Evolutionary conservation across 495 filamentous ascomycete genomes (phyloP).

Genomic region (Collariella sp.): DNA sequence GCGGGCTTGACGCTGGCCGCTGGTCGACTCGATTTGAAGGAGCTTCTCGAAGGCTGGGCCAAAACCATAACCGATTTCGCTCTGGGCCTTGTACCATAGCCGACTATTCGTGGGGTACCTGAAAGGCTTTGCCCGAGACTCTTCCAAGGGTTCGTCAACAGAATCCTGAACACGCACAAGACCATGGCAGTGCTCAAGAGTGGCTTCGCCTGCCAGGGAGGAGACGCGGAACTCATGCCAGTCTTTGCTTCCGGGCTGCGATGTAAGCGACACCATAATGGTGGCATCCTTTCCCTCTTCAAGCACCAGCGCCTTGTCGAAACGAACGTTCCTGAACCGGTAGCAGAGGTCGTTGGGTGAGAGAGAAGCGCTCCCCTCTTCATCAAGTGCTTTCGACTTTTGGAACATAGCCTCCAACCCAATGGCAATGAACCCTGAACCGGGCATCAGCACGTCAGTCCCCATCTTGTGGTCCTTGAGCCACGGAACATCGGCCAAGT

Average conservation of each 20-base stretch:
- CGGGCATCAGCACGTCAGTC: conserved; percentile 16
- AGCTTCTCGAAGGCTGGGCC: conserved; percentile 25
- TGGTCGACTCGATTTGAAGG: conserved; percentile 16
- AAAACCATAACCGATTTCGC: conserved; percentile 22
- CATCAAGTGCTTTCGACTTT: neutral
- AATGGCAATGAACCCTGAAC: conserved; percentile 11
- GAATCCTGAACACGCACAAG: conserved; percentile 10
- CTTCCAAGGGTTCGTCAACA: neutral
- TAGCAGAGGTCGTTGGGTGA: neutral
- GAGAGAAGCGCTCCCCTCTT: neutral
- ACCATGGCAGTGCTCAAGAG: conserved; percentile 7
- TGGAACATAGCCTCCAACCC: conserved; percentile 12
- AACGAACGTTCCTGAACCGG: conserved; percentile 5
- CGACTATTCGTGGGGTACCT: neutral
- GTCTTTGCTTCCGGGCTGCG: neutral
- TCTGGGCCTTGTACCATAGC: conserved; percentile 28
- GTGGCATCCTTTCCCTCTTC: neutral
- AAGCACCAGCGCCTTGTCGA: conserved; percentile 9
- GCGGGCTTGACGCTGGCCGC: conserved; percentile 14
- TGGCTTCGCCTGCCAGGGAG: neutral
- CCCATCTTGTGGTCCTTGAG: conserved; percentile 36
- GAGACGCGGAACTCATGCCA: conserved; percentile 17
- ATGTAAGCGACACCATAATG: neutral
- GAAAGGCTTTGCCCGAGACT: neutral
- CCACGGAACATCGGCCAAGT: conserved; percentile 26